A percentile compares a stretch with the other conserved stretches of the same genome.
Evolutionary conservation across 768 basidiomycete genomes (phyloP).

Genomic region (Dendrothele bispora): DNA sequence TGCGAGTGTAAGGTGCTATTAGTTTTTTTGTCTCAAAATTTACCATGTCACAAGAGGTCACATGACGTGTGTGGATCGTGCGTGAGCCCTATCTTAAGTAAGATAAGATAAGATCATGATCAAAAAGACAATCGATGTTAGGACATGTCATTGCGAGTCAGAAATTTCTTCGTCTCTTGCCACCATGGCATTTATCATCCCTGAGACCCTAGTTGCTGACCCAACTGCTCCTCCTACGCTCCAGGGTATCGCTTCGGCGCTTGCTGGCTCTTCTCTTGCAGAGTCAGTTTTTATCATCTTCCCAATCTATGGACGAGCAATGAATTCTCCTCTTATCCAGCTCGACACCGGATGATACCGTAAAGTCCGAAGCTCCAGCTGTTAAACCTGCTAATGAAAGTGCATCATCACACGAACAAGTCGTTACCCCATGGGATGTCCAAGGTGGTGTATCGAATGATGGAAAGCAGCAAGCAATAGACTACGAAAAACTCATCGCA

Average conservation of each 20-base stretch:
- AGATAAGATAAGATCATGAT: too few relatives aligned
- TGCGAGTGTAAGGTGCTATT: too few relatives aligned
- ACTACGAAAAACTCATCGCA: conserved; percentile 93
- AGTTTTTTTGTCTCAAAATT: too few relatives aligned
- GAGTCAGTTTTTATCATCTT: too few relatives aligned
- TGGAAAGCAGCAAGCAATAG: conserved; percentile 90
- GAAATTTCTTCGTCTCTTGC: too few relatives aligned
- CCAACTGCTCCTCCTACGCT: conserved; percentile 23
- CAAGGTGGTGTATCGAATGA: conserved; percentile 86
- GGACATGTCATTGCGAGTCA: too few relatives aligned
- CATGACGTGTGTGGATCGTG: too few relatives aligned
- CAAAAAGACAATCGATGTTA: too few relatives aligned
- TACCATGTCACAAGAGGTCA: too few relatives aligned
- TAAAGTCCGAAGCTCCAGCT: conserved; percentile 6
- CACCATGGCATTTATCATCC: conserved; percentile 9
- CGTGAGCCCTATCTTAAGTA: too few relatives aligned
- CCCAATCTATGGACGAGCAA: too few relatives aligned
- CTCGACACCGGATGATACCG: conserved; percentile 14
- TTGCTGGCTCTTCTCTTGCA: conserved; percentile 9
- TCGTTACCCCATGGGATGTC: conserved; percentile 98
- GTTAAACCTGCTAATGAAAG: conserved; percentile 4
- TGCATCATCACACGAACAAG: conserved; percentile 49
- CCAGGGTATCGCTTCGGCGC: conserved; percentile 13
- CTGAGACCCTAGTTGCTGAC: conserved; percentile 23
- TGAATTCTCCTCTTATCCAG: conserved; percentile 6